Evolutionary conservation across 257 asterid species (phyloP), one percentile per base, ranked within the genome.

Genomic region (Marsdenia floribunda): DNA sequence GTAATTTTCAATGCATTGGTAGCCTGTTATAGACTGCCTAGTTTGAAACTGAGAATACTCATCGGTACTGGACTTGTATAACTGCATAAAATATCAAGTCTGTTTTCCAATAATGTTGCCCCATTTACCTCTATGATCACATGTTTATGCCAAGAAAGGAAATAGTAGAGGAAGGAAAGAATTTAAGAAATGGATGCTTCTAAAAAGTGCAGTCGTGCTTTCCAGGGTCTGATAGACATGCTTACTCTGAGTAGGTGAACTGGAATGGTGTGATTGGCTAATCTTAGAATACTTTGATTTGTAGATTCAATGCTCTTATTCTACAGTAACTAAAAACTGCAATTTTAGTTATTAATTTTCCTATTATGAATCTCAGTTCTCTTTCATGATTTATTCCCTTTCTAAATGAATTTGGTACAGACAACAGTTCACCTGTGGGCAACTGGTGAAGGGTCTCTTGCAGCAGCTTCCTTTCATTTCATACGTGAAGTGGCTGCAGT

Each of bases 371-470:
- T n/a, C n/a, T n/a, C 22, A 14, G 42, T 60, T 13, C 18, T 64
- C 24, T 18, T 14, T 64, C 19, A n/a, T 35, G 18, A 65, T 38
- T 65, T 16, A 38, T 35, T 65, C 26, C 29, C 63, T 71, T n/a
- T 21, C 33, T 24, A n/a, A n/a, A 37, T 71, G 74, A 49, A 37
- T 57, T 74, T 80, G 76, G 70, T 82, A 79, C 96, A 95, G 99
- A 88, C 85, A 60, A 79, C 94, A 70, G 90, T 92, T 77, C 91
- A 86, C 83, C 82, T 95, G 83, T 95, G 98, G 97, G 96, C 96
- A 71, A 90, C 98, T 57, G 86, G 97, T 59, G 90, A 84, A 14
- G 85, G 85, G 52, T 74, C 57, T 72, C 87, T 95, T 71, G 88
- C 99, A 74, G 82, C 91, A 63, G 85, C 89, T 76, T 85, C 99